Conservation (phyloP, 2,329 filamentous ascomycete genomes). For the Epichloe gansuensis region DNA sequence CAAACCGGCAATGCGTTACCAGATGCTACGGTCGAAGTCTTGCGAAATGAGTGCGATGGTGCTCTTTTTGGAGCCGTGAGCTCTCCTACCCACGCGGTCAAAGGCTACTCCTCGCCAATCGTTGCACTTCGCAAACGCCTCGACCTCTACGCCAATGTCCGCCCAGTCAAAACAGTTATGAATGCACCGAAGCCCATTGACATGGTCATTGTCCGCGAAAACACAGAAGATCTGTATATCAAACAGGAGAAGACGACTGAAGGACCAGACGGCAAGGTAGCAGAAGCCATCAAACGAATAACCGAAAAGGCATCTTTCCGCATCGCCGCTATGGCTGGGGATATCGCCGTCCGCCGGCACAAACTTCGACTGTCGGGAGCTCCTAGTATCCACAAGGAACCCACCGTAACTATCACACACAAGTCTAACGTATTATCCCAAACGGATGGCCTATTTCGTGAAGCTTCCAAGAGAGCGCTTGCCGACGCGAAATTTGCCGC, state of each 20-base stretch:
- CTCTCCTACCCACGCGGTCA: constrained; percentile 79
- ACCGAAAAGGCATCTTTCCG: constrained; percentile 71
- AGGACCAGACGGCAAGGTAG: constrained; percentile 67
- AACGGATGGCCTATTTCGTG: constrained; percentile 90
- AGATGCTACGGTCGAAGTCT: constrained; percentile 77
- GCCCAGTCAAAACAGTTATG: constrained; percentile 76
- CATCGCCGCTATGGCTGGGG: constrained; percentile 86
- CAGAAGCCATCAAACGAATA: constrained; percentile 97
- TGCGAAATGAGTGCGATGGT: constrained; percentile 86
- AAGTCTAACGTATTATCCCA: constrained; percentile 96
- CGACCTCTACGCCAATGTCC: constrained; percentile 93
- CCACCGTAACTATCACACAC: constrained; percentile 92
- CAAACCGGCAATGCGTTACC: constrained; percentile 79
- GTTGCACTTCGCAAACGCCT: constrained; percentile 93
- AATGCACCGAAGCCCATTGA: constrained; percentile 64
- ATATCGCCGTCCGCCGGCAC: constrained; percentile 81
- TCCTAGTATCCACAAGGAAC: constrained; percentile 49
- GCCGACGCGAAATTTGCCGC: constrained; percentile 48
- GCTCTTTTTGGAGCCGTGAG: constrained; percentile 93
- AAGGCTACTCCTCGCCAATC: constrained; percentile 93
- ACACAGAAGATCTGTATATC: constrained; percentile 97
- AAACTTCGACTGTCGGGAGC: constrained; percentile 54
- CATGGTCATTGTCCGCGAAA: constrained; percentile 96
- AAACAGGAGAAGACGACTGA: constrained; percentile 87
- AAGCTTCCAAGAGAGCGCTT: constrained; percentile 63